Percentiles rank a stretch among this genome's conserved stretches.
phyloP scores from a whole-genome alignment of 768 basidiomycete species.

The Plicaturopsis crispa region DNA sequence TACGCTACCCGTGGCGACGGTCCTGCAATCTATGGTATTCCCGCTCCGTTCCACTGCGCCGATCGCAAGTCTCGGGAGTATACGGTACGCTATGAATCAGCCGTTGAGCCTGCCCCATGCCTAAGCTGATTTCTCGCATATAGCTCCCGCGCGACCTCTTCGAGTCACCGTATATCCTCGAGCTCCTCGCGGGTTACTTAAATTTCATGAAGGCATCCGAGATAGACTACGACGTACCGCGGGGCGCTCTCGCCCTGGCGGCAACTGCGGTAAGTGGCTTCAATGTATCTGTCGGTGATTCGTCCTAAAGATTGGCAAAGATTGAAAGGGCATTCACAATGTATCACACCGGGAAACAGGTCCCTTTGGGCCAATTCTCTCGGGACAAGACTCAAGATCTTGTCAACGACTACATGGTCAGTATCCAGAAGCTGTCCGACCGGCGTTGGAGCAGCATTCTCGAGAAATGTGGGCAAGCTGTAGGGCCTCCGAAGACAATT shows the following conservation, averaged over 20 bases:
- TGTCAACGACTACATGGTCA: neutral
- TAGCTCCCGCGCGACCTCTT: neutral
- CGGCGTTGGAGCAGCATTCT: neutral
- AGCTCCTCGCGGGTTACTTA: neutral
- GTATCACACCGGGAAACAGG: neutral
- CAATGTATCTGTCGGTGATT: neutral
- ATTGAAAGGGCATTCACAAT: neutral
- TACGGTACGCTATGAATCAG: neutral
- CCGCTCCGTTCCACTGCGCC: neutral
- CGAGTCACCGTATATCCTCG: neutral
- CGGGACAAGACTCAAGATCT: neutral
- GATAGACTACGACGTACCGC: neutral
- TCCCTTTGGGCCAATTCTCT: neutral
- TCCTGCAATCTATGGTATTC: neutral
- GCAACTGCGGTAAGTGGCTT: neutral
- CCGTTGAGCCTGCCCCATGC: neutral
- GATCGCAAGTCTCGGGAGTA: neutral
- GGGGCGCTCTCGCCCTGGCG: neutral
- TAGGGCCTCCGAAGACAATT: neutral
- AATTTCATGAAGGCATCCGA: neutral
- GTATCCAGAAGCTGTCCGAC: neutral
- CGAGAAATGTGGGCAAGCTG: neutral
- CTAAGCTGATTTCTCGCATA: neutral
- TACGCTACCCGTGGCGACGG: neutral
- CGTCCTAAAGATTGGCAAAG: neutral